Evolutionary conservation across 148 eudicot genomes (phyloP), one percentile per base, ranked within the genome.

Genomic region (Heliosperma pusillum): DNA sequence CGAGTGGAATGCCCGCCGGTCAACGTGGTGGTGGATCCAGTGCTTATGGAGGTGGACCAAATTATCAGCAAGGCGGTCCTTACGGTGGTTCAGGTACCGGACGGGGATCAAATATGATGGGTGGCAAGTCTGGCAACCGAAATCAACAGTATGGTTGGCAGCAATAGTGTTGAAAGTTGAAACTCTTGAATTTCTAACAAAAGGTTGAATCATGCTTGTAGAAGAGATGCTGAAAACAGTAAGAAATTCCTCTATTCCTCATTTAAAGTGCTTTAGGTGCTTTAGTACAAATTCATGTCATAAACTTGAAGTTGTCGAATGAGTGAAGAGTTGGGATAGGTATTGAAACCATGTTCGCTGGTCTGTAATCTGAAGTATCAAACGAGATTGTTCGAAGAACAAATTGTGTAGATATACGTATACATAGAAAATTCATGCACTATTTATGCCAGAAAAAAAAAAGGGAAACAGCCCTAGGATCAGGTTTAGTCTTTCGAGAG

Each of bases 131-230:
- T n/a, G n/a, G n/a, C 63, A 88, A 81, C 72, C 83, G 87, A 17
- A 84, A 83, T 76, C 85, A 86, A 75, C 91, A 84, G 50, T 85
- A 83, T 76, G 88, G 91, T 61, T 84, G 88, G 87, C 83, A 82
- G 76, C 85, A 86, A 64, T 81, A 74, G 66, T 20, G 26, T 10
- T 26, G 55, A 47, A 47, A 47, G n/a, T n/a, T n/a, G 55, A 47
- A 47, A 47, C 53, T 12, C 53, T 13, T 0, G 17, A 27, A n/a
- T n/a, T 36, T 26, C 19, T 20, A n/a, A 5, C 52, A 65, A 13
- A 66, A 21, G 42, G 55, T 36, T 36, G 25, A 64, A 27, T 53
- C 29, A 22, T 30, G 33, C 19, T 65, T 40, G 56, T 53, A 5
- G 73, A 26, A 20, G 44, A 56, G 65, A 29, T 13, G 26, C 10